Evolutionary conservation across 805 yeast species (phyloP).

Genomic region (Spathaspora gorwiae): DNA sequence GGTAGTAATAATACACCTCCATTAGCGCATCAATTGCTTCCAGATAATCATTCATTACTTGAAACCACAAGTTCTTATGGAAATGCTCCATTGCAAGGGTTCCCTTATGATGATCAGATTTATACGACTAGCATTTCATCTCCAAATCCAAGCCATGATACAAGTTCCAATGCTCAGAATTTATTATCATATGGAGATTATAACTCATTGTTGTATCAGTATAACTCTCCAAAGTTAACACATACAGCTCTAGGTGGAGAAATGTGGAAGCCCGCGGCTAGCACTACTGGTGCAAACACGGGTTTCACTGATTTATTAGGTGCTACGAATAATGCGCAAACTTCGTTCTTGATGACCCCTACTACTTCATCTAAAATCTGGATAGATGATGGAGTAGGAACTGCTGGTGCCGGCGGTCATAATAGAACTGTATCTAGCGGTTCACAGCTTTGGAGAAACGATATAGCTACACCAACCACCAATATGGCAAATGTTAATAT

Average conservation of each 20-base stretch:
- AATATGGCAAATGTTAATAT: not conserved
- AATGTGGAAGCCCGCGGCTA: not conserved
- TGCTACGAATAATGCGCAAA: not conserved
- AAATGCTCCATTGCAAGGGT: slow-evolving; percentile 9
- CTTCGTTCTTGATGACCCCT: slow-evolving; percentile 9
- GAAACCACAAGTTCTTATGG: not conserved
- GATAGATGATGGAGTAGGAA: slow-evolving; percentile 7
- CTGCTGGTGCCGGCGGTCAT: slow-evolving; percentile 7
- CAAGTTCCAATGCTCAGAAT: not conserved
- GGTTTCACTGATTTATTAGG: slow-evolving; percentile 1
- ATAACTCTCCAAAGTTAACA: slow-evolving; percentile 5
- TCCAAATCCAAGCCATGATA: slow-evolving; percentile 2
- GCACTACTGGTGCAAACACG: not conserved
- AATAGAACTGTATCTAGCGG: slow-evolving; percentile 13
- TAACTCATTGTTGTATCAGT: slow-evolving; percentile 5
- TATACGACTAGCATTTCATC: slow-evolving; percentile 9
- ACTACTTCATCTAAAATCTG: slow-evolving; percentile 8
- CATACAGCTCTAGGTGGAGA: not conserved
- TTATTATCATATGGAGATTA: slow-evolving; percentile 2
- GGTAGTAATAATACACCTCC: slow-evolving; percentile 1
- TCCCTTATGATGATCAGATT: slow-evolving; percentile 17
- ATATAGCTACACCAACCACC: slow-evolving; percentile 2
- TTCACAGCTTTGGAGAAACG: slow-evolving; percentile 21
- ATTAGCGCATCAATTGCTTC: not conserved
- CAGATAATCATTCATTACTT: not conserved